Conservation (phyloP, 805 yeast species). For the Clavispora phyllophila region DNA sequence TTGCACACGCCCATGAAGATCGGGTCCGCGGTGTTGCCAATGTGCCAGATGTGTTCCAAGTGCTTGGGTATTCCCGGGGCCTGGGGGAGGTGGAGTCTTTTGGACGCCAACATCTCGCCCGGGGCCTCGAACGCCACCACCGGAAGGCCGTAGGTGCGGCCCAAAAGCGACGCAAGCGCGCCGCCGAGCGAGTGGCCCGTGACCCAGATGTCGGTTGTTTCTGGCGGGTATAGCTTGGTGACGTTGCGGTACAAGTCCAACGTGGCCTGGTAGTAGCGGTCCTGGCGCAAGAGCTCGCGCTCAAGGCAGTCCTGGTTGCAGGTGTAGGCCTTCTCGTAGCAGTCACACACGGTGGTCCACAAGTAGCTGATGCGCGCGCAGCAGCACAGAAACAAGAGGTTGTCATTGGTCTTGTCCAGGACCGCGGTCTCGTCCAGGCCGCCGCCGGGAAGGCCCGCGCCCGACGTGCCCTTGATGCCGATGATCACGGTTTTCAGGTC, state of each 20-base stretch:
- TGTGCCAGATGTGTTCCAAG: conserved; percentile 85
- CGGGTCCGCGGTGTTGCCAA: conserved; percentile 97
- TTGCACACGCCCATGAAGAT: conserved; percentile 94
- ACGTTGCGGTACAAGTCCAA: conserved; percentile 75
- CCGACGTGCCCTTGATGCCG: conserved; percentile 87
- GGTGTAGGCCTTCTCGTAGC: conserved; percentile 76
- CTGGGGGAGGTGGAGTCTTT: conserved; percentile 80
- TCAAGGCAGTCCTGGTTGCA: conserved; percentile 89
- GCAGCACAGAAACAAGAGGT: conserved; percentile 87
- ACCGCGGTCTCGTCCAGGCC: conserved; percentile 63
- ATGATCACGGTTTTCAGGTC: conserved; percentile 63
- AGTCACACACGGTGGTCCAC: conserved; percentile 96
- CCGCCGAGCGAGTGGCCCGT: conserved; percentile 97
- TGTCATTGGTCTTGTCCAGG: conserved; percentile 82
- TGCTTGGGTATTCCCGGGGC: conserved; percentile 85
- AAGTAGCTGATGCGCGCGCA: conserved; percentile 88
- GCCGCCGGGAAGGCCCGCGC: conserved; percentile 55
- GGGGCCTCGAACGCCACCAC: conserved; percentile 91
- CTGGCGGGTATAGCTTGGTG: conserved; percentile 56
- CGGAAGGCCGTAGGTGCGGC: conserved; percentile 86
- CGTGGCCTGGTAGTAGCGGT: conserved; percentile 76
- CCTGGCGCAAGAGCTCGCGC: conserved; percentile 63
- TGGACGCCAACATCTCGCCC: conserved; percentile 80
- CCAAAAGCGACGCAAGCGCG: conserved; percentile 71
- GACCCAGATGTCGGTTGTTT: conserved; percentile 68